Percentiles rank a stretch among this genome's conserved stretches.
Evolutionary conservation across 1,284 basidiomycete species (phyloP).

Genomic region (Cystobasidiaceae sp.): DNA sequence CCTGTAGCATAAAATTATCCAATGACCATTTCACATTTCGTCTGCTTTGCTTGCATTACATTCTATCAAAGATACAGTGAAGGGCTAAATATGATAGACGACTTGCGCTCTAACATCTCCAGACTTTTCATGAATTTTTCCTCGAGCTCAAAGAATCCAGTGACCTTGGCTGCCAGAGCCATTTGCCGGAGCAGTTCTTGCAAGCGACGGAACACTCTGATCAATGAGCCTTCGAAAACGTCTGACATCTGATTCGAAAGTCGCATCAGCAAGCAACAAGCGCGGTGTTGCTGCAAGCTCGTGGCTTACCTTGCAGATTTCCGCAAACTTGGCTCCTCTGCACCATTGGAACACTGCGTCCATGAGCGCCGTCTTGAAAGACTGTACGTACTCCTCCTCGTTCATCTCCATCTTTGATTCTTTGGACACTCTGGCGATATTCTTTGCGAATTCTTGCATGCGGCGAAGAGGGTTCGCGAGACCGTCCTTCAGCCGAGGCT

Average conservation of each 20-base stretch:
- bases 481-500: constrained; percentile 81
- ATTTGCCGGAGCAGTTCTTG: constrained; percentile 94
- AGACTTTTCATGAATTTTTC: constrained; percentile 83
- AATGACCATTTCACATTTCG: neutral
- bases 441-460: constrained; percentile 89
- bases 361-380: constrained; percentile 98
- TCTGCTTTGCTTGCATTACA: neutral
- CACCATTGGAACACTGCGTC: constrained; percentile 97
- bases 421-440: constrained; percentile 91
- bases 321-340: constrained; percentile 89
- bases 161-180: constrained; percentile 88
- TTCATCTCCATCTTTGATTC: constrained; percentile 83
- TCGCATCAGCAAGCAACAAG: neutral
- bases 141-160: constrained; percentile 87
- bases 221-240: constrained; percentile 91
- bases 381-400: constrained; percentile 90
- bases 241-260: constrained; percentile 66
- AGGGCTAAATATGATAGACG: constrained; percentile 90
- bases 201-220: constrained; percentile 86
- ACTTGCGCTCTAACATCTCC: constrained; percentile 83
- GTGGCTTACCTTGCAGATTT: constrained; percentile 82
- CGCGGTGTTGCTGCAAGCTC: neutral
- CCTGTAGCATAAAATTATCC: constrained; percentile 10
- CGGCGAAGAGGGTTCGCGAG: constrained; percentile 83
- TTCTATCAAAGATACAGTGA: constrained; percentile 64